phyloP scores from a whole-genome alignment of 1,284 basidiomycete genomes.

The Phellopilus nigrolimitatus region DNA sequence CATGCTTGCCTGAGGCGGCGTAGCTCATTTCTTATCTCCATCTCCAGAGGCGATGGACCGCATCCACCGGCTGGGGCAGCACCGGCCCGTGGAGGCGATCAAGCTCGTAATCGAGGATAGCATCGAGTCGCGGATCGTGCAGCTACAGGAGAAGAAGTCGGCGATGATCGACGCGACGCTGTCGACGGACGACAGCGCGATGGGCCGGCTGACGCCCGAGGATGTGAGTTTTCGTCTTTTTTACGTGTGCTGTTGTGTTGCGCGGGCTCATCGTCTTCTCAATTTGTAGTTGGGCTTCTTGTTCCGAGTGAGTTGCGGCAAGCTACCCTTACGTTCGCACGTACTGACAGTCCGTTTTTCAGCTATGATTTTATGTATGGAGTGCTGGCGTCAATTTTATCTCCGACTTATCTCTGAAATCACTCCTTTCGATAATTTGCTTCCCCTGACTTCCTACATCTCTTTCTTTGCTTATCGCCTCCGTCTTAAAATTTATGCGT shows the following conservation, averaged over 20 bases:
- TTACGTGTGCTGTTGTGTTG: not conserved
- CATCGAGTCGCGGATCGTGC: slow-evolving; percentile 92
- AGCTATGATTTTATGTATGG: no score
- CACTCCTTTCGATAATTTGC: no score
- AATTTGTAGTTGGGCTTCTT: slow-evolving; percentile 60
- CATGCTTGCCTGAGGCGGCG: slow-evolving; percentile 11
- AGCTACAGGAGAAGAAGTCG: slow-evolving; percentile 92
- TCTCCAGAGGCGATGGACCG: slow-evolving; percentile 92
- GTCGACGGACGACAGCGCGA: slow-evolving; percentile 79
- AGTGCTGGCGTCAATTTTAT: no score
- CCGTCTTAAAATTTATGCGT: no score
- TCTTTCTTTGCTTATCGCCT: no score
- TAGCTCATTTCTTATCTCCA: slow-evolving; percentile 23
- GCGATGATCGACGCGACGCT: slow-evolving; percentile 81
- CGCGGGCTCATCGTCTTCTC: slow-evolving; percentile 7
- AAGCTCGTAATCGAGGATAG: slow-evolving; percentile 95
- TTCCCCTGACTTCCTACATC: no score
- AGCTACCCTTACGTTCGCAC: not conserved
- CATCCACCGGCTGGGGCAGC: slow-evolving; percentile 88
- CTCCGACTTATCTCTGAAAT: no score
- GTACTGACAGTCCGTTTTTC: not conserved
- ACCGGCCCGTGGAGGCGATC: slow-evolving; percentile 87
- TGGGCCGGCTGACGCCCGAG: slow-evolving; percentile 85
- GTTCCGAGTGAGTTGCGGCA: slow-evolving; percentile 52
- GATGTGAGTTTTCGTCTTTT: slow-evolving; percentile 56